These are phyloP conservation scores for Henckelia pumila DNA, from an alignment of 257 asterid species.

Conservation along the genomic window DNA sequence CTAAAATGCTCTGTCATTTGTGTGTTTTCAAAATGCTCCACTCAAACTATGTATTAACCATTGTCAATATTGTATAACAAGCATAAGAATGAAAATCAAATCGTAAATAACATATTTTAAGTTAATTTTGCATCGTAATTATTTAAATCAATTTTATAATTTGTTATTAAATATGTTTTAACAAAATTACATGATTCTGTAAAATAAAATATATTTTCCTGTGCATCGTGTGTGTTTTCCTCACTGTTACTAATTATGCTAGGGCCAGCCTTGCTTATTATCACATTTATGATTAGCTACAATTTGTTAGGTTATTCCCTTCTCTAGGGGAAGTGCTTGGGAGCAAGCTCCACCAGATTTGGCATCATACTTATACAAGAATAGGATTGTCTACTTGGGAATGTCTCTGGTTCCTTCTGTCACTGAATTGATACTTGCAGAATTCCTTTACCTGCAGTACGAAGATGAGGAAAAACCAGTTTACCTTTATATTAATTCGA, in stretches of 20 bases:
- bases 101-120: no score
- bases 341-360: constrained; percentile 98
- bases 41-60: not conserved
- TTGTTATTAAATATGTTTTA: not conserved
- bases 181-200: not conserved
- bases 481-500: constrained; percentile 86
- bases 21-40: no score
- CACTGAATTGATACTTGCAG: constrained; percentile 86
- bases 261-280: constrained; percentile 12
- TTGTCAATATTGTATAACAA: not conserved
- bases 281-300: constrained; percentile 18
- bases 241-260: not conserved
- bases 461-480: constrained; percentile 85
- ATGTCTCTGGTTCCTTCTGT: constrained; percentile 92
- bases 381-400: constrained; percentile 93
- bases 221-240: not conserved
- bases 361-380: constrained; percentile 76
- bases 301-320: constrained; percentile 74
- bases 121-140: not conserved
- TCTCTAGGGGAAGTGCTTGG: constrained; percentile 80
- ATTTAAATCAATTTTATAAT: no score
- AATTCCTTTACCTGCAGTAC: constrained; percentile 82
- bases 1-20: not conserved
- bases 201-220: not conserved
- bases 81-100: no score